Conservation (phyloP, 371 early-diverging fungal genomes). For the Mortierella sp. region DNA sequence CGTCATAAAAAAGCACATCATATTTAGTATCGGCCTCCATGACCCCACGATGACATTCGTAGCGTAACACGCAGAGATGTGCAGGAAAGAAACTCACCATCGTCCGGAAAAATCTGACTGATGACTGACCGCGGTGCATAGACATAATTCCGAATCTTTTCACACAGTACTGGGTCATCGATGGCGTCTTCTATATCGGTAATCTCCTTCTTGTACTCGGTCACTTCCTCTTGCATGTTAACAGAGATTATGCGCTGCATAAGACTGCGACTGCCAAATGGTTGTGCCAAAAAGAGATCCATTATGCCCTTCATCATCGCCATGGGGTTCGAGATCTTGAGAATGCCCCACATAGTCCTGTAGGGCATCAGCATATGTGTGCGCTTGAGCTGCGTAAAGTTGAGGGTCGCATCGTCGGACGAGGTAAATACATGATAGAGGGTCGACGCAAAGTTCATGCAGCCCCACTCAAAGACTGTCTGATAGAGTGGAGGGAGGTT, state of each 20-base stretch:
- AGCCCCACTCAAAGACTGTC: slow-evolving; percentile 72
- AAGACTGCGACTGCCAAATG: slow-evolving; percentile 70
- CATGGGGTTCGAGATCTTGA: slow-evolving; percentile 73
- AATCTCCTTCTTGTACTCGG: slow-evolving; percentile 64
- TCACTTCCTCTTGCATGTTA: slow-evolving; percentile 64
- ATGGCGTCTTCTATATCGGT: slow-evolving; percentile 59
- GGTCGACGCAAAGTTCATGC: slow-evolving; percentile 73
- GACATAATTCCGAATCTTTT: slow-evolving; percentile 68
- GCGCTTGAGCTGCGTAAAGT: slow-evolving; percentile 65
- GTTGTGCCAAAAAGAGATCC: slow-evolving; percentile 74
- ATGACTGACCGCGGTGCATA: slow-evolving; percentile 53
- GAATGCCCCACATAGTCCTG: slow-evolving; percentile 63
- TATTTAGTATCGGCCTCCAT: too few species aligned
- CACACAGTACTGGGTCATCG: slow-evolving; percentile 61
- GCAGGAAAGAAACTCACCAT: slow-evolving; percentile 7
- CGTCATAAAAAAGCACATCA: too few species aligned
- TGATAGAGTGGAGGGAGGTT: slow-evolving; percentile 63
- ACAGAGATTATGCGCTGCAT: slow-evolving; percentile 71
- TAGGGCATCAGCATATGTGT: slow-evolving; percentile 73
- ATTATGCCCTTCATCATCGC: slow-evolving; percentile 71
- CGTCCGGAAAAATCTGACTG: slow-evolving; percentile 38
- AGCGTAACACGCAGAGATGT: background rate
- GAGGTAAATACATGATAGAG: slow-evolving; percentile 70
- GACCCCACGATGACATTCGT: background rate
- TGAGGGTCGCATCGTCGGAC: slow-evolving; percentile 67